Evolutionary conservation across 768 basidiomycete species (phyloP), one percentile per base, ranked within the genome.

Genomic region (Termitomyces sp.): DNA sequence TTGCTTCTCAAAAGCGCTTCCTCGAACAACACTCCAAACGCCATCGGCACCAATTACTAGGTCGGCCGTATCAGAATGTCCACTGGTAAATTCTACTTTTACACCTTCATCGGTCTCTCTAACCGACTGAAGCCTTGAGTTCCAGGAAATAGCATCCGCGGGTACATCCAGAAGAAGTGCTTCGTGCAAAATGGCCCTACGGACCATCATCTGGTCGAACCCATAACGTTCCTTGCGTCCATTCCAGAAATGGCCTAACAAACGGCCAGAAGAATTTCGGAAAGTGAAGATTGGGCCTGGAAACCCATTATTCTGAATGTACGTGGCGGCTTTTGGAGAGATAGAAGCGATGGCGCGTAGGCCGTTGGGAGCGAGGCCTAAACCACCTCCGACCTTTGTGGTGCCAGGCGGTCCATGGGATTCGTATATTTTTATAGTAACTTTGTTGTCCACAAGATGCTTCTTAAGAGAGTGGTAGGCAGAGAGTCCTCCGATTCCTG

Each of bases 21-120:
- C 64, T 18, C 74, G 67, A n/a, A 73, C 68, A 0, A 73, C 63
- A 60, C 77, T 77, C 48, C 69, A 66, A 8, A 73, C 71, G 3
- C 76, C 76, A 60, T 77, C 76, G 0, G 76, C 76, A 9, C 77
- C 77, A 37, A 77, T 72, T 39, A 78, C 69, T 5, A 77, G 62
- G 58, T 77, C 74, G 1, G 70, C 73, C 22, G 47, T 60, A 51
- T 76, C 75, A 27, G 63, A 63, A 1, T 64, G 67, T 2, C 74
- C 75, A 57, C 76, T 66, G 13, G 66, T 65, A 41, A 73, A 73
- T 15, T 48, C 58, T 18, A 73, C 65, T 22, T 63, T 47, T 11
- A 70, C 70, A 5, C 66, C 69, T 34, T 68, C 62, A 0, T 63
- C 58, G 8, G 54, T 65, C 48, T 75, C 72, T n/a, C 65, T 59